These are phyloP conservation scores for Solanum appendiculatum DNA, from an alignment of 257 asterid genomes.

Conservation along the genomic window DNA sequence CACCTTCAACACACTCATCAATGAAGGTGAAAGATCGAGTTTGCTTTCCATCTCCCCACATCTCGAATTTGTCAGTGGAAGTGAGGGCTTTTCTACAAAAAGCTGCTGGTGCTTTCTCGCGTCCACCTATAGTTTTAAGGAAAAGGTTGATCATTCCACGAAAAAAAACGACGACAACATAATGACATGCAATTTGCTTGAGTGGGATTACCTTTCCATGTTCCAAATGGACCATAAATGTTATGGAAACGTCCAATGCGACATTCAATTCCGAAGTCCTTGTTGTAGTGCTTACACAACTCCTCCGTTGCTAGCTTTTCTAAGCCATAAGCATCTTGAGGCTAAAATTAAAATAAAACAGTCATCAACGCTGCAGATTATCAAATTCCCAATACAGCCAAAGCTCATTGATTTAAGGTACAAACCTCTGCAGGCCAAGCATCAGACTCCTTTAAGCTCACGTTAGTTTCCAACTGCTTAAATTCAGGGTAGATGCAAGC, in stretches of 20 bases:
- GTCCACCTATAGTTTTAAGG: conserved; percentile 47
- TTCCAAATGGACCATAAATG: conserved; percentile 90
- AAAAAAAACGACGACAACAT: neutral
- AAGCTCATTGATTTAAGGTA: neutral
- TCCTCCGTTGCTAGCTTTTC: conserved; percentile 92
- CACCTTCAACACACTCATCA: conserved; percentile 39
- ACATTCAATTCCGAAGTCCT: conserved; percentile 89
- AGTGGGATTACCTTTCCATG: conserved; percentile 67
- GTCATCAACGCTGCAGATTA: neutral
- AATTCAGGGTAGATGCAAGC: conserved; percentile 93
- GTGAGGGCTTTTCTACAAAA: conserved; percentile 79
- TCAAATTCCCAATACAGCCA: neutral
- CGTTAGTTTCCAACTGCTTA: conserved; percentile 86
- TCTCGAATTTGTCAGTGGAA: conserved; percentile 75
- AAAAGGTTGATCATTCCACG: neutral
- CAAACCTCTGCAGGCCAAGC: conserved; percentile 98
- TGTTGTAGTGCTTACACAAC: conserved; percentile 80
- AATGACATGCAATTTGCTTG: neutral
- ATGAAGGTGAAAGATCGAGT: conserved; percentile 38
- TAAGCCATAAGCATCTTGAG: conserved; percentile 93
- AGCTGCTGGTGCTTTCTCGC: conserved; percentile 94
- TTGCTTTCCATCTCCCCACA: conserved; percentile 56
- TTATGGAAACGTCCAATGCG: conserved; percentile 91
- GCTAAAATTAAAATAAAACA: conserved; percentile 21
- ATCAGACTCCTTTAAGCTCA: conserved; percentile 91